Conservation (phyloP, 495 filamentous ascomycete species). For the Pseudoneurospora amorphoporcata region DNA sequence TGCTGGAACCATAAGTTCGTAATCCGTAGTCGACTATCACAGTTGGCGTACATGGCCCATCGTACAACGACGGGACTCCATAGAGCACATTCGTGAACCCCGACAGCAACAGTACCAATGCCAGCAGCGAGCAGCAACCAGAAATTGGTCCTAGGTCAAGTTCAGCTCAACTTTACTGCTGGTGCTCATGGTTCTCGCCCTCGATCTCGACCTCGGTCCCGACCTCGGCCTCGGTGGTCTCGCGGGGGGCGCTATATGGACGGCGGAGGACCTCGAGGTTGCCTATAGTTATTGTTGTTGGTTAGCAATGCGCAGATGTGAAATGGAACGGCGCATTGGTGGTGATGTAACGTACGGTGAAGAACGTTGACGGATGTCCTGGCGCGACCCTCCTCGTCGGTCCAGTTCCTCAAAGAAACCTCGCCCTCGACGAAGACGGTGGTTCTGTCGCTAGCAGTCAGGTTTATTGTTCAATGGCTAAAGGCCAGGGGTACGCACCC, state of each 20-base stretch:
- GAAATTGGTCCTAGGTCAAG: background rate
- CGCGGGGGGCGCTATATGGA: background rate
- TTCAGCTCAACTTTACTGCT: background rate
- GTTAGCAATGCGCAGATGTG: constrained; percentile 2
- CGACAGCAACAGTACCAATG: background rate
- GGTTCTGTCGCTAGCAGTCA: constrained; percentile 36
- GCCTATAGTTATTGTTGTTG: constrained; percentile 24
- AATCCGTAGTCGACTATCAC: background rate
- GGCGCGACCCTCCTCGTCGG: constrained; percentile 53
- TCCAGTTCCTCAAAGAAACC: constrained; percentile 47
- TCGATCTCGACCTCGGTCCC: background rate
- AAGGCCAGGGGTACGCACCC: constrained; percentile 48
- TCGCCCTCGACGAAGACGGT: constrained; percentile 68
- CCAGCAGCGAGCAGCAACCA: background rate
- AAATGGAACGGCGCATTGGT: background rate
- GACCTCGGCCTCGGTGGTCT: background rate
- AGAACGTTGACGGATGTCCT: constrained; percentile 49
- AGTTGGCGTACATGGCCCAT: background rate
- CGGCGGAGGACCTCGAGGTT: constrained; percentile 48
- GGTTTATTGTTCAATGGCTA: background rate
- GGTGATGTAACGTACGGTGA: constrained; percentile 50
- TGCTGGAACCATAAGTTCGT: background rate
- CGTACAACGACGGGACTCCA: background rate
- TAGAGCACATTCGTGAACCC: background rate
- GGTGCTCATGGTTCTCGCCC: background rate